Conservation (phyloP, 2,329 filamentous ascomycete species). For the Thelonectria discophora region DNA sequence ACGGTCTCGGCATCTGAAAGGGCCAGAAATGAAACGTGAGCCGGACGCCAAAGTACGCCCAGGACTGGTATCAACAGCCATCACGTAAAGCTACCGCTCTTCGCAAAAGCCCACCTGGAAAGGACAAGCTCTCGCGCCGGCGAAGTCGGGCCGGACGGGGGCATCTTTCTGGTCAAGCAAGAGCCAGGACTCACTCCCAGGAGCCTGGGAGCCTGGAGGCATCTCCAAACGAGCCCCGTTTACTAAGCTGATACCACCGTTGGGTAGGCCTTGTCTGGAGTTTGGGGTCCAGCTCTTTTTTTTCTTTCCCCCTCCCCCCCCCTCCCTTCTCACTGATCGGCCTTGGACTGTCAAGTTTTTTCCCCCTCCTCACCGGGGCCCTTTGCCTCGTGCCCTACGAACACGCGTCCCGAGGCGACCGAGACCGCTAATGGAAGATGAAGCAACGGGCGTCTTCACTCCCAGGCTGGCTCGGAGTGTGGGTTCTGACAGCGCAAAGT, state of each 20-base stretch:
- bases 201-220: too few species aligned
- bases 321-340: too few species aligned
- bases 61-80: slow-evolving; percentile 25
- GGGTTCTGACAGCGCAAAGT: slow-evolving; percentile 6
- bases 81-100: slow-evolving; percentile 22
- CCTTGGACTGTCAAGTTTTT: too few species aligned
- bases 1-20: not conserved
- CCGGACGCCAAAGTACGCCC: slow-evolving; percentile 12
- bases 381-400: not conserved
- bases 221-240: too few species aligned
- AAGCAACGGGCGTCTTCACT: slow-evolving; percentile 12
- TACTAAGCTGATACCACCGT: too few species aligned
- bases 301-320: too few species aligned
- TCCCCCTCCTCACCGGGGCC: too few species aligned
- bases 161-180: not conserved
- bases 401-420: slow-evolving; percentile 1
- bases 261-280: too few species aligned
- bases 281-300: too few species aligned
- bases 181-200: too few species aligned
- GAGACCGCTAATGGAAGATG: slow-evolving; percentile 2
- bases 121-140: slow-evolving; percentile 27
- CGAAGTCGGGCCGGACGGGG: slow-evolving; percentile 26
- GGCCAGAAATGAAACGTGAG: slow-evolving; percentile 1
- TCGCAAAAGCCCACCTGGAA: slow-evolving; percentile 22
- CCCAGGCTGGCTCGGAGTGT: not conserved